These are phyloP conservation scores for Mytilinidion resinicola DNA, from an alignment of 495 filamentous ascomycete species.

Conservation along the genomic window DNA sequence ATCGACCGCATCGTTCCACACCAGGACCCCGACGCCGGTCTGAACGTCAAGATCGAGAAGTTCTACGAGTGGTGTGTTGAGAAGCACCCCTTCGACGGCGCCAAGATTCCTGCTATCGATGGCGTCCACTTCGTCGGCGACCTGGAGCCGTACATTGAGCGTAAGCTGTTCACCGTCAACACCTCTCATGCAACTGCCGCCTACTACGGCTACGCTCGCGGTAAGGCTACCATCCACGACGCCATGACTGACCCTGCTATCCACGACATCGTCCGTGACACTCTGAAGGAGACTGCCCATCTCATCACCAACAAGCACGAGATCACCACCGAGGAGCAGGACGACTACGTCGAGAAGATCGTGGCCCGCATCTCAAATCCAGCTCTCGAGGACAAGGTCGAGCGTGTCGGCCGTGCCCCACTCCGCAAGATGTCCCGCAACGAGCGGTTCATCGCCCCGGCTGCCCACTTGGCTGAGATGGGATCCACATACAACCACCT, in stretches of 20 bases:
- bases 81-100: constrained; percentile 61
- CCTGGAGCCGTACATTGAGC: constrained; percentile 92
- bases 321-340: constrained; percentile 69
- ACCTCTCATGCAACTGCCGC: constrained; percentile 95
- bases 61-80: constrained; percentile 99
- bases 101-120: constrained; percentile 63
- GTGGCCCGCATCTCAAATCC: constrained; percentile 88
- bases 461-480: constrained; percentile 71
- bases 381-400: constrained; percentile 85
- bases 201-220: constrained; percentile 81
- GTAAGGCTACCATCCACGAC: constrained; percentile 82
- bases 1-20: constrained; percentile 96
- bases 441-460: constrained; percentile 93
- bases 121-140: constrained; percentile 90
- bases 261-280: constrained; percentile 63
- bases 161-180: constrained; percentile 99
- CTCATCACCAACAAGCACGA: constrained; percentile 83
- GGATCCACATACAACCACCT: constrained; percentile 64
- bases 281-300: constrained; percentile 71
- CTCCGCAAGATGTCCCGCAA: constrained; percentile 85
- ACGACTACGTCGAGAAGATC: constrained; percentile 87
- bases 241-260: constrained; percentile 65
- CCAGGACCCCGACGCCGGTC: constrained; percentile 67
- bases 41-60: constrained; percentile 92
- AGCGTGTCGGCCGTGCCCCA: constrained; percentile 92